phyloP scores from a whole-genome alignment of 73 alveolate genomes.

The Durusdinium trenchii region DNA sequence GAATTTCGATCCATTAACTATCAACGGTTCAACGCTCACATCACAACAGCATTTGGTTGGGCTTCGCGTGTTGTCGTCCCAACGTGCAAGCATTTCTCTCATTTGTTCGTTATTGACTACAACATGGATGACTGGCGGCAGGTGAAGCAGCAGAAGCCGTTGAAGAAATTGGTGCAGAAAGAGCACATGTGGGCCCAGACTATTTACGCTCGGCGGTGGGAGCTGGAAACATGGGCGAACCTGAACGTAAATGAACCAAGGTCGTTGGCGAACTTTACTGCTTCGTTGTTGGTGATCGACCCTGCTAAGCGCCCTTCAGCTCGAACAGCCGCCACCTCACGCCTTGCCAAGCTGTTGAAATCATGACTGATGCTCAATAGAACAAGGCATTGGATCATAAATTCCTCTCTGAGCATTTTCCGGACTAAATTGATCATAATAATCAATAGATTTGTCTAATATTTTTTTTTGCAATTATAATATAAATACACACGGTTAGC shows the following conservation, averaged over 20 bases:
- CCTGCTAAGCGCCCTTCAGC: slow-evolving; percentile 62
- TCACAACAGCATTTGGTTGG: too few species aligned
- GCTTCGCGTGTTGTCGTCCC: too few species aligned
- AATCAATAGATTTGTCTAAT: background rate
- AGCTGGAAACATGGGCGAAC: background rate
- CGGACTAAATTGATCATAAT: background rate
- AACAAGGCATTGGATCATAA: slow-evolving; percentile 1
- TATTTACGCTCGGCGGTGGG: background rate
- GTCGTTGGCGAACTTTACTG: slow-evolving; percentile 63
- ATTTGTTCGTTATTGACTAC: too few species aligned
- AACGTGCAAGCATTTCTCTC: too few species aligned
- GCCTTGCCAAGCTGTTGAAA: background rate
- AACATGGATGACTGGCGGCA: too few species aligned
- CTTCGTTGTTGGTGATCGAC: slow-evolving; percentile 35
- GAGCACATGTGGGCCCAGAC: slow-evolving; percentile 12
- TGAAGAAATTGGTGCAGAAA: slow-evolving; percentile 63
- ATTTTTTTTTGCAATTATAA: background rate
- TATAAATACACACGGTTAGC: background rate
- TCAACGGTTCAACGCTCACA: too few species aligned
- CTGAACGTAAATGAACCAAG: background rate
- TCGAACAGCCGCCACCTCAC: background rate
- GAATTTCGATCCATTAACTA: too few species aligned
- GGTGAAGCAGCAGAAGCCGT: slow-evolving; percentile 70
- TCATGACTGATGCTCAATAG: background rate
- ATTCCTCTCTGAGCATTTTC: slow-evolving; percentile 30